Evolutionary conservation across 192 early-diverging fungal species (phyloP), one percentile per base, ranked within the genome.

Genomic region (Phlyctochytrium arcticum): DNA sequence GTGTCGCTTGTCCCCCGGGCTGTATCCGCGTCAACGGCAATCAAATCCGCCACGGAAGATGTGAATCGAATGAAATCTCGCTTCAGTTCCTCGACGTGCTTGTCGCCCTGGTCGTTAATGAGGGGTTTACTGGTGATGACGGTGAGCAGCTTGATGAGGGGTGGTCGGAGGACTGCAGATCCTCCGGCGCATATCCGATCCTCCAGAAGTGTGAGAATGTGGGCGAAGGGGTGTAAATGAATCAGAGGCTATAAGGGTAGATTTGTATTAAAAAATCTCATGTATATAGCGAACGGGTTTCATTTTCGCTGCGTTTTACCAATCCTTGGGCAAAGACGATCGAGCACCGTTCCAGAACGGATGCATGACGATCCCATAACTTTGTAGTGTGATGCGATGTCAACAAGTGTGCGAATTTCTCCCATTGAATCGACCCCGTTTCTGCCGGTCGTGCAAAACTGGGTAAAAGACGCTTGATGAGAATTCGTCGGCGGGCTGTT

Each of bases 311-410:
- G 10, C 24, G 50, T 27, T 53, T 53, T 24, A 34, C 34, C 15
- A 63, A 12, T 10, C 65, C 65, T 24, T 7, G 21, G 15, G 19
- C n/a, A 32, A 57, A 56, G 5, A 67, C 46, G 0, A 26, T 27
- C 9, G 21, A 26, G 27, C 57, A 35, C 26, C 65, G 39, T 10
- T 67, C 65, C 6, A 67, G 58, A 2, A 67, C 58, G 36, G 57
- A 54, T 19, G 48, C 33, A 19, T 59, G 55, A 4, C 65, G 65
- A 26, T 67, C 65, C 26, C 50, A 49, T n/a, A 30, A 36, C 21
- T 23, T 23, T 6, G 21, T n/a, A 35, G 53, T 49, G 33, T 35
- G 49, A 23, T 51, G 49, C 21, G 61, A 34, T 10, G 24, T 29
- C 46, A 63, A 54, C 6, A 10, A 19, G 6, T 63, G 48, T 24